Evolutionary conservation across 306 rosid species (phyloP).

Genomic region (Cajanus cajan): DNA sequence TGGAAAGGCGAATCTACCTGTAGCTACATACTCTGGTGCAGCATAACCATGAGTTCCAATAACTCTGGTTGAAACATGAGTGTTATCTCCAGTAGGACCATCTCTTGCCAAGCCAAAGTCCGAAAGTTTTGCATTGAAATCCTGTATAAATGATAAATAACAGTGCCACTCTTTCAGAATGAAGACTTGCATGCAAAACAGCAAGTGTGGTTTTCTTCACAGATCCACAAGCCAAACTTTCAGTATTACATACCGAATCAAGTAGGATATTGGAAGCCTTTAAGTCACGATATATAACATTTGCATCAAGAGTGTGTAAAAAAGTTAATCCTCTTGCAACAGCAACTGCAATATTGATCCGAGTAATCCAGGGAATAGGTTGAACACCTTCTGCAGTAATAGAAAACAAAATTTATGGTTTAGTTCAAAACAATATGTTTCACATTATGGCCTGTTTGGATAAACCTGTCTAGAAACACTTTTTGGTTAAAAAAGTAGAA

Average conservation of each 20-base stretch:
- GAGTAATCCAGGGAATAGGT: constrained; percentile 70
- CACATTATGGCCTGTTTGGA: too few relatives aligned
- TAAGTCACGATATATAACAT: constrained; percentile 87
- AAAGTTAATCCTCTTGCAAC: constrained; percentile 81
- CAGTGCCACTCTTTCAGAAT: constrained; percentile 23
- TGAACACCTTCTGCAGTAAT: constrained; percentile 75
- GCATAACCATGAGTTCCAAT: constrained; percentile 95
- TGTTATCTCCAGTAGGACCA: constrained; percentile 95
- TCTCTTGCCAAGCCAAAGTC: constrained; percentile 98
- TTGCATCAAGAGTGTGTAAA: constrained; percentile 69
- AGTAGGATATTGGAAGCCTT: constrained; percentile 93
- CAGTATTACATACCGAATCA: constrained; percentile 60
- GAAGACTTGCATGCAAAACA: constrained; percentile 14
- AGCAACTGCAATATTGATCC: constrained; percentile 67
- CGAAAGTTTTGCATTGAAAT: constrained; percentile 79
- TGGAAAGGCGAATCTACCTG: constrained; percentile 55
- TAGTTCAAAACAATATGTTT: constrained; percentile 1
- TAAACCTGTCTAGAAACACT: too few relatives aligned
- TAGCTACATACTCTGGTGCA: constrained; percentile 94
- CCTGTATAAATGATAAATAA: constrained; percentile 43
- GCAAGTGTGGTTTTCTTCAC: background rate
- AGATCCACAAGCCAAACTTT: constrained; percentile 13
- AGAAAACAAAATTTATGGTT: background rate
- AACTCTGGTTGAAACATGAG: constrained; percentile 92
- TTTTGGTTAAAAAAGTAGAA: too few relatives aligned